Evolutionary conservation across 352 stramenopile genomes (phyloP), one percentile per base, ranked within the genome.

Genomic region (Peronospora destructor): DNA sequence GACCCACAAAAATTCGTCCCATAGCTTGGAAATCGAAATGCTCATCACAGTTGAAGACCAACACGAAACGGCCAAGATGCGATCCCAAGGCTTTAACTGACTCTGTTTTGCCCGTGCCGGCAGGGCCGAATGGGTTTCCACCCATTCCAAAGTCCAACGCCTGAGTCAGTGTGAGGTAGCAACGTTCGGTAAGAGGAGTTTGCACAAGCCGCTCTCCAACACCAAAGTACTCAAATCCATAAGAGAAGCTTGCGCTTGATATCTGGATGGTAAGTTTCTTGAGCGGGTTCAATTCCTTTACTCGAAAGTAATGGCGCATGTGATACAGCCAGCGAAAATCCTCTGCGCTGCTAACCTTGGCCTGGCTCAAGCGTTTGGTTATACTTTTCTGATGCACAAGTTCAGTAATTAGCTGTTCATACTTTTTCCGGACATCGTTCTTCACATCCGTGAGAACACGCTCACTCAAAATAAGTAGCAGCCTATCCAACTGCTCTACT

Each of bases 11-110:
- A 54, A 99, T 97, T 23, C 97, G 83, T 25, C 97, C 97, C 95
- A 99, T 99, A 2, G 96, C 96, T 59, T 97, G 94, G 72, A 99
- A 99, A 67, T 99, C 97, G 66, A 99, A 99, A 28, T 96, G 85
- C 65, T 99, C 97, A 50, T 99, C 97, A 79, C 97, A 99, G 71
- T 99, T 99, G 79, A 99, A 99, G 17, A 99, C 97, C 29, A 99
- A 61, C 21, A 99, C 96, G 67, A 99, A 99, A 26, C 97, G 85
- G 49, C 97, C 97, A 14, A 99, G 72, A 45, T 98, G 95, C 9
- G 96, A 96, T 21, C 97, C 97, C 19, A 99, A 70, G 23, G 96
- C 97, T 66, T 99, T 99, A 8, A 99, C 97, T 21, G 87, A 98
- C 73, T 99, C 97, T 6, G 97, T 99, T 70, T 99, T 99, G 56